These are phyloP conservation scores for Fusarium irregulare DNA, from an alignment of 2,329 filamentous ascomycete species.

Conservation along the genomic window DNA sequence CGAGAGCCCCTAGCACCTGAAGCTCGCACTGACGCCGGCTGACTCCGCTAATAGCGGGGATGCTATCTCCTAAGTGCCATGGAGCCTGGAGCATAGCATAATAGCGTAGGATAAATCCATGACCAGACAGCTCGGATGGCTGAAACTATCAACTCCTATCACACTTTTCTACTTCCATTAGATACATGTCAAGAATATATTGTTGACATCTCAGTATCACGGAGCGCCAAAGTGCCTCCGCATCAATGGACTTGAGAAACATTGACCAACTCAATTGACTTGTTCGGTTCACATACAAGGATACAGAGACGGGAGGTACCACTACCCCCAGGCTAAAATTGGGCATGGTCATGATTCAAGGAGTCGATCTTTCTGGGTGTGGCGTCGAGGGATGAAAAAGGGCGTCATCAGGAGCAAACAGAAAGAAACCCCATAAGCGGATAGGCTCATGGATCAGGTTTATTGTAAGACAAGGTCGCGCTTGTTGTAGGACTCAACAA, in stretches of 20 bases:
- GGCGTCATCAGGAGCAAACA: constrained; percentile 30
- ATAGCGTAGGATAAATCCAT: constrained; percentile 18
- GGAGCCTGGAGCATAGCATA: neutral
- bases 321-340: constrained; percentile 31
- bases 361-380: constrained; percentile 35
- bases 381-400: constrained; percentile 36
- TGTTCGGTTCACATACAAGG: constrained; percentile 30
- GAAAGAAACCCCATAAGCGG: constrained; percentile 19
- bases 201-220: neutral
- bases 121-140: constrained; percentile 28
- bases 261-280: constrained; percentile 5
- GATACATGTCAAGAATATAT: neutral
- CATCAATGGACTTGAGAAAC: constrained; percentile 4
- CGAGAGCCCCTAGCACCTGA: constrained; percentile 36
- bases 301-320: constrained; percentile 24
- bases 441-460: constrained; percentile 11
- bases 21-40: constrained; percentile 42
- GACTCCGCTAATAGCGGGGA: constrained; percentile 42
- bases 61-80: constrained; percentile 33
- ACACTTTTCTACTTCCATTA: neutral
- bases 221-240: neutral
- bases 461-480: constrained; percentile 4
- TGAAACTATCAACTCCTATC: constrained; percentile 23
- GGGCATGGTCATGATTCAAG: constrained; percentile 40
- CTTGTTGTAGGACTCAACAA: constrained; percentile 11